Base-by-base conservation (phyloP, 257 asterid genomes). In the Capsicum baccatum region DNA sequence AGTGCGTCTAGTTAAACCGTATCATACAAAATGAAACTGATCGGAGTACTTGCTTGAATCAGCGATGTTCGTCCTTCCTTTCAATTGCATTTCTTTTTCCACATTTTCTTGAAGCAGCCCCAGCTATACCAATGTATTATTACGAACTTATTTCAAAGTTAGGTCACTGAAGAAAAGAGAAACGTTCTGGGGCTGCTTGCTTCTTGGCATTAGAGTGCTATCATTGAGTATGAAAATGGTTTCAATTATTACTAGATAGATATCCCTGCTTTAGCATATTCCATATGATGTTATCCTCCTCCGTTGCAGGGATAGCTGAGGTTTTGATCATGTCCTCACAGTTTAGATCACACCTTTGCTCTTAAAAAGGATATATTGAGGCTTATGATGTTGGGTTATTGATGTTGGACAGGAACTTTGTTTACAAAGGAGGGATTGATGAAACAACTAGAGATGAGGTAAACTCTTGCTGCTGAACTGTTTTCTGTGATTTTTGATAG, bases 281-380 rank as follows among this genome's bases (percentile, higher is more conserved):
- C 19, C 12, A 35, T 33, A 76, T 76, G 64, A 76, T 12, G 62
- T 57, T 82, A 55, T 44, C 8, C 39, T 67, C 50, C 70, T 79
- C 54, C 81, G 13, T 67, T 50, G 58, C 90, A 95, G 99, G 99
- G 87, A 94, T 95, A 73, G 99, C 99, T 78, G 99, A 95, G 87
- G 98, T 97, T 37, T 39, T 39, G 44, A 39, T 39, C 44, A 39
- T 39, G 44, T 39, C 5, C 44, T 39, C 44, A 2, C 44, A 39
- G 44, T 39, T 39, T 39, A 3, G 44, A 39, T 39, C 44, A 39
- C 44, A 39, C 44, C 44, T 39, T 39, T 39, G 44, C 3, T 39
- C 44, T 39, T 39, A 39, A 39, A 39, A 39, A 39, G 44, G 44
- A 39, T 39, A 39, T 39, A 39, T 39, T 39, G 44, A 39, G 44